phyloP scores from a whole-genome alignment of 1,139 yeast species.

The Geotrichum bryndzae region DNA sequence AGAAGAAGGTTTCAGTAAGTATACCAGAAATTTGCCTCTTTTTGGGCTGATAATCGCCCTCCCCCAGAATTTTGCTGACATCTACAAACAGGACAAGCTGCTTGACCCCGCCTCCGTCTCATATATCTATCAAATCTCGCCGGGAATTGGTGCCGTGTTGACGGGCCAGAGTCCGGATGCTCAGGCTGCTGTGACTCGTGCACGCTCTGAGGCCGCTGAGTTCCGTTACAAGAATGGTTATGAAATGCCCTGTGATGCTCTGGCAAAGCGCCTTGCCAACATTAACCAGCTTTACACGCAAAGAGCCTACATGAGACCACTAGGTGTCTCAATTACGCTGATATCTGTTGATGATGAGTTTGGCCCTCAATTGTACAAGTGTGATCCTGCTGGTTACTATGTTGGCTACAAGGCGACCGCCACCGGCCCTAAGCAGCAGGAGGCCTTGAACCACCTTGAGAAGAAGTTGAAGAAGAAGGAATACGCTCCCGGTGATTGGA shows the following conservation, averaged over 20 bases:
- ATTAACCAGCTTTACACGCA: conserved; percentile 92
- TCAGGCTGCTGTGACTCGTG: conserved; percentile 80
- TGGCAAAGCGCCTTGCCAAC: conserved; percentile 94
- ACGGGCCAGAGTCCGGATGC: conserved; percentile 98
- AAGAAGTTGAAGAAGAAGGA: conserved; percentile 81
- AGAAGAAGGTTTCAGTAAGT: conserved; percentile 74
- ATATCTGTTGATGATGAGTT: conserved; percentile 79
- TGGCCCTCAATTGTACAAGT: conserved; percentile 88
- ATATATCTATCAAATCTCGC: conserved; percentile 76
- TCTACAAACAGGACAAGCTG: conserved; percentile 56
- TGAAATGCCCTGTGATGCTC: conserved; percentile 92
- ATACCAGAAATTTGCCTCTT: conserved; percentile 6
- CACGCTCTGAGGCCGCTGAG: conserved; percentile 91
- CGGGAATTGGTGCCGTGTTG: conserved; percentile 80
- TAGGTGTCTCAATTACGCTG: conserved; percentile 88
- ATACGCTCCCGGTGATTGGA: conserved; percentile 77
- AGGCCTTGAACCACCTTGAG: conserved; percentile 83
- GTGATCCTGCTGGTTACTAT: conserved; percentile 96
- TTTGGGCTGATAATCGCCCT: conserved; percentile 9
- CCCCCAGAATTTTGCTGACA: background rate
- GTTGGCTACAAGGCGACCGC: conserved; percentile 89
- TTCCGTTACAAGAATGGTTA: conserved; percentile 91
- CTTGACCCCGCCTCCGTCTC: conserved; percentile 81
- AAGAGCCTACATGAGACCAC: conserved; percentile 98
- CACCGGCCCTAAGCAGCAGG: conserved; percentile 97